phyloP scores from a whole-genome alignment of 495 filamentous ascomycete species.

The Penicillium manginii region DNA sequence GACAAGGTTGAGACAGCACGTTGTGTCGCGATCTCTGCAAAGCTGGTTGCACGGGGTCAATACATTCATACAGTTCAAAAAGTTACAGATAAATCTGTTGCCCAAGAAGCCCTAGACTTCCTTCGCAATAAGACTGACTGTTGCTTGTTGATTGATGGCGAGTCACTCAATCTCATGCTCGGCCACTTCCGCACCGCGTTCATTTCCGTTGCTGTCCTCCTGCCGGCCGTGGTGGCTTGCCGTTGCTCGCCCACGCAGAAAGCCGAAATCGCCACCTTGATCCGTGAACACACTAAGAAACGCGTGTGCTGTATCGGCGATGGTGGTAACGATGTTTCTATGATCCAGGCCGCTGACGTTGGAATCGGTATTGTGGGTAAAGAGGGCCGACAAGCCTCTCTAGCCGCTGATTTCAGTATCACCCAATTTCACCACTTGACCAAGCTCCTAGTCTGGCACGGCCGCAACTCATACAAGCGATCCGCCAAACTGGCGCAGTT shows the following conservation, averaged over 20 bases:
- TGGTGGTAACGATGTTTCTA: slow-evolving; percentile 96
- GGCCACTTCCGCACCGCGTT: slow-evolving; percentile 80
- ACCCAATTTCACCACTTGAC: slow-evolving; percentile 95
- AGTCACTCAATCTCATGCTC: slow-evolving; percentile 82
- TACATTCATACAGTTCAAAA: slow-evolving; percentile 95
- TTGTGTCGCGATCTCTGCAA: slow-evolving; percentile 93
- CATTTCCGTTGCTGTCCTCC: slow-evolving; percentile 81
- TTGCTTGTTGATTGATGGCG: slow-evolving; percentile 93
- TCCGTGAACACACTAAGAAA: slow-evolving; percentile 89
- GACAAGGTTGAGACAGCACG: slow-evolving; percentile 98
- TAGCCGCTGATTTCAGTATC: slow-evolving; percentile 96
- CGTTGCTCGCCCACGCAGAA: slow-evolving; percentile 98
- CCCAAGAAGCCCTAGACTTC: slow-evolving; percentile 84
- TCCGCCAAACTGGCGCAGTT: slow-evolving; percentile 96
- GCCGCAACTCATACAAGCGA: slow-evolving; percentile 94
- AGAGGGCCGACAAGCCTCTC: slow-evolving; percentile 90
- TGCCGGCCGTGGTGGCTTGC: slow-evolving; percentile 94
- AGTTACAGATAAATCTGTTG: slow-evolving; percentile 57
- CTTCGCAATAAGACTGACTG: slow-evolving; percentile 86
- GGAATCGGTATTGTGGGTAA: slow-evolving; percentile 98
- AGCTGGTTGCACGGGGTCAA: slow-evolving; percentile 91
- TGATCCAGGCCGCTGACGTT: slow-evolving; percentile 98
- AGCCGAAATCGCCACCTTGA: slow-evolving; percentile 87
- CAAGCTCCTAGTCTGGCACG: slow-evolving; percentile 97
- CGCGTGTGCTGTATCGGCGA: slow-evolving; percentile 96